These are phyloP conservation scores for Themeda triandra DNA, from an alignment of 176 grass and related monocot genomes.

Conservation along the genomic window DNA sequence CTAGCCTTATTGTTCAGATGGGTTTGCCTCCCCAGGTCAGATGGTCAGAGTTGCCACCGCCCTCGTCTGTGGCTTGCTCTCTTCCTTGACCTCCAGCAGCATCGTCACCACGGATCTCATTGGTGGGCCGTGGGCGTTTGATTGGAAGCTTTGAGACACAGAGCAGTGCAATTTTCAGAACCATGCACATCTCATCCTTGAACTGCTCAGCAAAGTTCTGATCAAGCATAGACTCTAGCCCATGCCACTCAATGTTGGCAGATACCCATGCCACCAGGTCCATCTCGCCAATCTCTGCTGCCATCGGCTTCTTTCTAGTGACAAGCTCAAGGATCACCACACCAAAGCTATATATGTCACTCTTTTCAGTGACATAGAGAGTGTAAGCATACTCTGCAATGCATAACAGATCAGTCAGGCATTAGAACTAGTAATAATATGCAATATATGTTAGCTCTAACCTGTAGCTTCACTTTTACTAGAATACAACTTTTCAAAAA, in stretches of 20 bases:
- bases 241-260: slow-evolving; percentile 36
- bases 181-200: slow-evolving; percentile 58
- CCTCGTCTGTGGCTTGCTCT: slow-evolving; percentile 28
- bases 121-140: slow-evolving; percentile 61
- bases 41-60: neutral
- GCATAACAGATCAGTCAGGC: slow-evolving; percentile 8
- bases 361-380: slow-evolving; percentile 77
- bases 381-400: slow-evolving; percentile 89
- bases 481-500: neutral
- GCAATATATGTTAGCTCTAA: neutral
- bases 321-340: slow-evolving; percentile 81
- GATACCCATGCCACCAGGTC: slow-evolving; percentile 66
- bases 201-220: slow-evolving; percentile 40
- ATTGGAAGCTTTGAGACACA: slow-evolving; percentile 55
- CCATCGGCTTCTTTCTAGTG: slow-evolving; percentile 57
- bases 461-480: neutral
- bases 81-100: slow-evolving; percentile 50
- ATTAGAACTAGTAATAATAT: neutral
- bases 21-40: neutral
- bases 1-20: neutral
- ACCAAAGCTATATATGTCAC: slow-evolving; percentile 84
- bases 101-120: slow-evolving; percentile 80
- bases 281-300: slow-evolving; percentile 49
- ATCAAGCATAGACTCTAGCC: slow-evolving; percentile 51
- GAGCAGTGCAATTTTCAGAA: slow-evolving; percentile 59